Base-by-base conservation (phyloP, 306 rosid species). In the Luffa acutangula region DNA sequence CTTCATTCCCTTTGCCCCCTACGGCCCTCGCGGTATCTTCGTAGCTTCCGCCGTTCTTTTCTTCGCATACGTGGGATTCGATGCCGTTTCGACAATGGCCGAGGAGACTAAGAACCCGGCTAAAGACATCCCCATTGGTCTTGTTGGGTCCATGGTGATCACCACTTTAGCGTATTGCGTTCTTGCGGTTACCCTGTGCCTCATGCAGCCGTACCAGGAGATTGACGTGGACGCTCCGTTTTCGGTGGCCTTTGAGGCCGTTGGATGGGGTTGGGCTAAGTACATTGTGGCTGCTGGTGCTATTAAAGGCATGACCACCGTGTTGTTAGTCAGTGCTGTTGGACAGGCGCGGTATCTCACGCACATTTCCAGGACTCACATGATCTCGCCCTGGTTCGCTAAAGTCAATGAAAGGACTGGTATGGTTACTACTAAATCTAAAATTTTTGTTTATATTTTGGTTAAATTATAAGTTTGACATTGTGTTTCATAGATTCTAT, bases 341-440 rank as follows among this genome's bases (percentile, higher is more conserved):
- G 97, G 97, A 1, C 98, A 94, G 34, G 98, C 96, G 0, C 88
- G 98, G 21, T 94, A 94, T 48, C 81, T 94, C 15, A 94, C 97
- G 0, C 98, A 94, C 82, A 94, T 94, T 72, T 93, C 98, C 3
- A 83, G 98, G 5, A 92, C 97, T 3, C 98, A 94, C 84, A 88
- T 94, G 98, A 54, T 92, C 89, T 93, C 98, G 0, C 97, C 97
- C 0, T 92, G 93, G 93, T 86, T 94, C 7, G 93, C 98, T 15
- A 76, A 80, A 17, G 97, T 92, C 54, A 81, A 89, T 54, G 86
- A 78, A 54, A 87, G 56, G 12, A 86, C 93, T 0, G 96, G 96
- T 65, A 65, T 17, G 73, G 3, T 65, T 65, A 10, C 11, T 25
- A 25, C 31, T 25, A 25, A 25, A 25, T 25, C 31, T 63, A 63